Evolutionary conservation across 495 filamentous ascomycete species (phyloP), one percentile per base, ranked within the genome.

Genomic region (Aspergillus indologenus): DNA sequence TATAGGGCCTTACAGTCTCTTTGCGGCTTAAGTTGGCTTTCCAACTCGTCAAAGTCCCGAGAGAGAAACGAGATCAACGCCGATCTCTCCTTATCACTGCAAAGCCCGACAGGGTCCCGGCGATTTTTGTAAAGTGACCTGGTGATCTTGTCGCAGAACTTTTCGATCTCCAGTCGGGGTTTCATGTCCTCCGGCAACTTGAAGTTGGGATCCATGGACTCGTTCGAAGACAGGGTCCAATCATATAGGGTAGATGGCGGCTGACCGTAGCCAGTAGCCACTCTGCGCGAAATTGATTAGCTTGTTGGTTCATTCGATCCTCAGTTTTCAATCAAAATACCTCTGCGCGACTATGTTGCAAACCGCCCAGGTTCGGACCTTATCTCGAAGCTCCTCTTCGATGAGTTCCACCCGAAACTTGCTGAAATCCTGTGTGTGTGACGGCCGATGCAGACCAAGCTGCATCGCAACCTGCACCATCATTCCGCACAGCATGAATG

Each of bases 391-490:
- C 60, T 96, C 90, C 62, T 92, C 90, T 58, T 90, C 88, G 61
- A 89, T 89, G 34, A 96, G 81, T 62, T 93, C 88, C 18, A 96
- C 84, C 5, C 86, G 85, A 44, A 90, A 88, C 21, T 90, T 84
- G 23, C 88, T 89, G 71, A 96, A 96, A 72, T 96, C 92, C 68
- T 96, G 90, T 19, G 88, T 87, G 72, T 96, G 89, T 44, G 88
- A 92, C 8, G 92, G 92, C 21, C 91, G 85, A 66, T 97, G 92
- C 50, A 97, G 82, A 50, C 92, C 92, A 57, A 93, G 88, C 61
- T 93, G 90, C 72, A 92, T 92, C 15, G 92, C 90, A 54, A 92
- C 85, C 69, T 96, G 91, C 81, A 96, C 89, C 91, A 96, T 92
- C 65, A 94, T 81, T 24, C 92, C 92, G 65, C 88, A 86, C 12